Evolutionary conservation across 176 grass and related monocot species (phyloP).

Genomic region (Secale cereale): DNA sequence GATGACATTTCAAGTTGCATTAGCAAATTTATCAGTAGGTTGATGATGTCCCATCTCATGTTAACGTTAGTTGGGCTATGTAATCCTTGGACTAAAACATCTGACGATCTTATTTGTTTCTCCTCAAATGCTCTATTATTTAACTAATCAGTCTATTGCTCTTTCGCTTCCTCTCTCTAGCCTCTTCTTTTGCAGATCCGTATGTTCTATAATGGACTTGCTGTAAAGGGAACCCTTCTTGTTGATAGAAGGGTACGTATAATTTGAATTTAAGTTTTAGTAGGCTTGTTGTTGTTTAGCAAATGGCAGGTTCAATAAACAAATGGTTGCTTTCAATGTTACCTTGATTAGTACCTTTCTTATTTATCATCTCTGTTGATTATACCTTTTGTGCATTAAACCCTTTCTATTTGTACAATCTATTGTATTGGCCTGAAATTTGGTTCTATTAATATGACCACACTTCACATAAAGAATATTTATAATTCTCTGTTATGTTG

Average conservation of each 20-base stretch:
- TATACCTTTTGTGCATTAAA: not conserved
- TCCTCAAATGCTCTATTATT: not conserved
- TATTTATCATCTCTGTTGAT: no score
- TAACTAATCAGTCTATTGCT: not conserved
- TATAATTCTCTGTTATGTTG: not conserved
- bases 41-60: not conserved
- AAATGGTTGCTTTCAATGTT: not conserved
- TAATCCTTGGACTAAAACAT: not conserved
- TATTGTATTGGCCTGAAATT: not conserved
- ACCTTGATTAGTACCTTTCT: not conserved
- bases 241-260: conserved; percentile 48
- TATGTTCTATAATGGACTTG: conserved; percentile 57
- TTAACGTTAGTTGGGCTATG: not conserved
- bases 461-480: not conserved
- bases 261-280: not conserved
- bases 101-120: not conserved
- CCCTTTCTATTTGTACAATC: not conserved
- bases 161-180: conserved; percentile 27
- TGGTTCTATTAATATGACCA: not conserved
- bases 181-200: conserved; percentile 80
- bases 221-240: conserved; percentile 69
- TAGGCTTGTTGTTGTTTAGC: not conserved
- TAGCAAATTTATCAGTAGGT: not conserved
- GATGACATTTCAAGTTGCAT: not conserved
- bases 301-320: not conserved